Evolutionary conservation across 805 yeast genomes (phyloP).

Genomic region (Saccharomycopsis fermentans): DNA sequence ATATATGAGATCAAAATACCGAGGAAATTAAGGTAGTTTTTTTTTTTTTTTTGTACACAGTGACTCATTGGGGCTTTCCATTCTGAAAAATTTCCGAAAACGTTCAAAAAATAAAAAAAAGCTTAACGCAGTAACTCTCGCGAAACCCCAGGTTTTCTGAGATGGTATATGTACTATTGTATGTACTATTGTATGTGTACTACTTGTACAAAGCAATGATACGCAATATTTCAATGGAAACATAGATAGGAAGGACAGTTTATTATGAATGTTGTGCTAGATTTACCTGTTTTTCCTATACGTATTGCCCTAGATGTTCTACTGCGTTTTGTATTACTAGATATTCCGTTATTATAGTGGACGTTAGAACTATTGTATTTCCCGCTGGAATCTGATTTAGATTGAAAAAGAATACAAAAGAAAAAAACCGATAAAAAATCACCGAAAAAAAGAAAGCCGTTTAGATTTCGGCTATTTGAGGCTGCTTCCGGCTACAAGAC

Average conservation of each 20-base stretch:
- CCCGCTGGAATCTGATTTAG: neutral
- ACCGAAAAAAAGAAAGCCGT: neutral
- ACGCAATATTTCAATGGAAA: too few relatives aligned
- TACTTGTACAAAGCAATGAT: too few relatives aligned
- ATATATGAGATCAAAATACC: neutral
- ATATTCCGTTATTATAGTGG: too few relatives aligned
- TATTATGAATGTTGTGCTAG: too few relatives aligned
- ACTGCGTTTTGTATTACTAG: too few relatives aligned
- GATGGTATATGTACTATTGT: too few relatives aligned
- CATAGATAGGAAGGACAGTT: too few relatives aligned
- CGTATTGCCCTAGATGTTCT: too few relatives aligned
- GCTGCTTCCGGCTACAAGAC: neutral
- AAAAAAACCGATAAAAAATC: neutral
- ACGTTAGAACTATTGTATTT: neutral
- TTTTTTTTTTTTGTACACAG: neutral
- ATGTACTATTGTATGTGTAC: too few relatives aligned
- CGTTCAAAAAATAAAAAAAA: neutral
- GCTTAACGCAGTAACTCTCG: neutral
- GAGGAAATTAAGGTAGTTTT: neutral
- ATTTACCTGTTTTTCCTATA: too few relatives aligned
- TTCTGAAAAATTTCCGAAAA: too few relatives aligned
- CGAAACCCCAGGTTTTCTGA: neutral
- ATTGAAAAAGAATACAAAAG: neutral
- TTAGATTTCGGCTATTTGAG: too few relatives aligned
- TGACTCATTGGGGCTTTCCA: neutral